Conservation (phyloP, 176 grass and related monocot genomes). For the Eremochloa ophiuroides region DNA sequence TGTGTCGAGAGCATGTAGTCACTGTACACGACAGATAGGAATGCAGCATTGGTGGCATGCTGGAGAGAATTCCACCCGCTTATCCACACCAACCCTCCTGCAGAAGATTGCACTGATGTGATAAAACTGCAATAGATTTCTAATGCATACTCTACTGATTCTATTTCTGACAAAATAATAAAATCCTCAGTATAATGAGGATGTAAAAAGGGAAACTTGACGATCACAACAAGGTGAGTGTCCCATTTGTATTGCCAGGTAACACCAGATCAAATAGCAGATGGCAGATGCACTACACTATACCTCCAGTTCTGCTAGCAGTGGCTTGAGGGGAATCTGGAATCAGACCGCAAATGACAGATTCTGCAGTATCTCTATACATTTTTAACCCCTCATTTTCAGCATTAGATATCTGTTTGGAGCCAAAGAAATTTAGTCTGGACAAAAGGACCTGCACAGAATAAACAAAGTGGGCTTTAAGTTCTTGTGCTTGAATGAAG, state of each 20-base stretch:
- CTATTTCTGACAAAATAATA: not conserved
- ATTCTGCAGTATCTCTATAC: constrained; percentile 91
- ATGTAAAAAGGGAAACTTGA: not conserved
- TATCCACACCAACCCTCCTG: constrained; percentile 95
- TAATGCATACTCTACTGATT: constrained; percentile 3
- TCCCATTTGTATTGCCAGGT: not conserved
- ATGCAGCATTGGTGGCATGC: constrained; percentile 74
- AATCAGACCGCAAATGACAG: constrained; percentile 86
- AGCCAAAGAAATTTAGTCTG: constrained; percentile 83
- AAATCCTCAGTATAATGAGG: not conserved
- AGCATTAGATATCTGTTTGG: constrained; percentile 79
- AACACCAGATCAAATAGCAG: constrained; percentile 4
- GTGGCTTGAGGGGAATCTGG: constrained; percentile 97
- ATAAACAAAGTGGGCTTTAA: constrained; percentile 25
- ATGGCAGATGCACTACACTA: constrained; percentile 5
- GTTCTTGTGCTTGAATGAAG: constrained; percentile 6
- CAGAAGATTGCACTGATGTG: constrained; percentile 6
- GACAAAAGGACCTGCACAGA: constrained; percentile 81
- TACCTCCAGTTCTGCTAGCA: constrained; percentile 79
- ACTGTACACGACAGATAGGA: constrained; percentile 87
- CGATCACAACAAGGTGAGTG: not conserved
- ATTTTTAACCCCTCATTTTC: constrained; percentile 69
- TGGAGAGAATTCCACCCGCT: constrained; percentile 86
- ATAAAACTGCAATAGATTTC: constrained; percentile 10
- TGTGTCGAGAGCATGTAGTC: constrained; percentile 93